Conservation (phyloP, 2,329 filamentous ascomycete genomes). For the Teratosphaeria gauchensis region DNA sequence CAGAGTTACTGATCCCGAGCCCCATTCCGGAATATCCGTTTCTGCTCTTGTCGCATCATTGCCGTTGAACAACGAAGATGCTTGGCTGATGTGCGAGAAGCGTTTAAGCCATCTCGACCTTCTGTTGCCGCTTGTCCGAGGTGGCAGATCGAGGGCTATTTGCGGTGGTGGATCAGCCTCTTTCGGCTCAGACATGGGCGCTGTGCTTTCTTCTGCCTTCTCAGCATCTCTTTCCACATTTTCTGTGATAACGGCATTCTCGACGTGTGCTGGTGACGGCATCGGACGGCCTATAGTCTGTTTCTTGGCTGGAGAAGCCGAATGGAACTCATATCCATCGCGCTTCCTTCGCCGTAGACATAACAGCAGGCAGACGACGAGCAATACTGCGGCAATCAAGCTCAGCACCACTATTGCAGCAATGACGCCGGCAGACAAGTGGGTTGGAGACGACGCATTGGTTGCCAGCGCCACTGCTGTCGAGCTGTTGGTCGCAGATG, state of each 20-base stretch:
- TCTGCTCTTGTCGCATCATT: constrained; percentile 31
- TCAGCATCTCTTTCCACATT: constrained; percentile 28
- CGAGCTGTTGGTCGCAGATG: constrained; percentile 6
- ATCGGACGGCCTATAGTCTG: constrained; percentile 33
- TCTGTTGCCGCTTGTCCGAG: constrained; percentile 11
- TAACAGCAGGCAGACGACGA: constrained; percentile 16
- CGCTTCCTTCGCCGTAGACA: constrained; percentile 18
- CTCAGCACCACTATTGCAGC: constrained; percentile 25
- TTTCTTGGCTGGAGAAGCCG: constrained; percentile 19
- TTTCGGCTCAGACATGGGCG: constrained; percentile 6
- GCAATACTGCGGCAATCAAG: constrained; percentile 17
- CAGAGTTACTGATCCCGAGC: constrained; percentile 25
- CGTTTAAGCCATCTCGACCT: constrained; percentile 20
- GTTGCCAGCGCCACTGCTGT: constrained; percentile 3
- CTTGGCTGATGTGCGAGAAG: constrained; percentile 27
- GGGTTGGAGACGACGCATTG: constrained; percentile 1
- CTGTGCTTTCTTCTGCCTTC: constrained; percentile 24
- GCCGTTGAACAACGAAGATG: constrained; percentile 29
- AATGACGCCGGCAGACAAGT: constrained; percentile 17
- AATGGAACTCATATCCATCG: constrained; percentile 3
- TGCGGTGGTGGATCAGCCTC: constrained; percentile 29
- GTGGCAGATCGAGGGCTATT: constrained; percentile 26
- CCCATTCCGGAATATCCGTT: constrained; percentile 31
- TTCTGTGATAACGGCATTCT: constrained; percentile 15
- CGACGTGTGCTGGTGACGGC: constrained; percentile 20